These are phyloP conservation scores for Phanerochaete carnosa DNA, from an alignment of 768 basidiomycete genomes.

Conservation along the genomic window DNA sequence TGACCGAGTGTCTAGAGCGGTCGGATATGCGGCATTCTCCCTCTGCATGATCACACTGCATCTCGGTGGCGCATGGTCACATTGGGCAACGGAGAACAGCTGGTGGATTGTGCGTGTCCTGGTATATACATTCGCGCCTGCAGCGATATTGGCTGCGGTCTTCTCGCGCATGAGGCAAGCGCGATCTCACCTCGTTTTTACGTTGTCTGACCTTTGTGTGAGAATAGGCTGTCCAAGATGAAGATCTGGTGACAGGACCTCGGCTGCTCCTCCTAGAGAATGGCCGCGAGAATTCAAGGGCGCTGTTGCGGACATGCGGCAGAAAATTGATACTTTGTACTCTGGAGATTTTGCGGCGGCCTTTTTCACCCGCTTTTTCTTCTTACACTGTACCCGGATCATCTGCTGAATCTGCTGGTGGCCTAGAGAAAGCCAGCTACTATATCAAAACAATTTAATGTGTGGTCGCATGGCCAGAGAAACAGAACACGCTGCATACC, in stretches of 20 bases:
- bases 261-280: too few relatives aligned
- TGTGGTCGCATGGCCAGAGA: too few relatives aligned
- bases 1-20: conserved; percentile 40
- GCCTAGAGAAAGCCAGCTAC: too few relatives aligned
- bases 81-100: conserved; percentile 46
- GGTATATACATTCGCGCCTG: conserved; percentile 55
- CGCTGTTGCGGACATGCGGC: neutral
- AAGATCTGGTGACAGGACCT: conserved; percentile 48
- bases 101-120: conserved; percentile 39
- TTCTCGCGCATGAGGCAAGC: conserved; percentile 46
- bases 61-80: conserved; percentile 70
- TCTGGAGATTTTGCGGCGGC: too few relatives aligned
- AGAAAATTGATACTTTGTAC: too few relatives aligned
- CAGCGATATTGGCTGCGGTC: conserved; percentile 40
- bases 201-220: conserved; percentile 2
- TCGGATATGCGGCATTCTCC: conserved; percentile 70
- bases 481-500: too few relatives aligned
- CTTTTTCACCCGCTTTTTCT: too few relatives aligned
- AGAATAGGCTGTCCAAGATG: conserved; percentile 60
- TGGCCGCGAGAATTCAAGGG: too few relatives aligned
- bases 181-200: neutral
- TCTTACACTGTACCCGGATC: too few relatives aligned
- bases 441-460: too few relatives aligned
- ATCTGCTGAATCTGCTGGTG: too few relatives aligned
- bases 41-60: conserved; percentile 58